Evolutionary conservation across 1,139 yeast species (phyloP), one percentile per base, ranked within the genome.

Genomic region (Blastobotrys aristatus): DNA sequence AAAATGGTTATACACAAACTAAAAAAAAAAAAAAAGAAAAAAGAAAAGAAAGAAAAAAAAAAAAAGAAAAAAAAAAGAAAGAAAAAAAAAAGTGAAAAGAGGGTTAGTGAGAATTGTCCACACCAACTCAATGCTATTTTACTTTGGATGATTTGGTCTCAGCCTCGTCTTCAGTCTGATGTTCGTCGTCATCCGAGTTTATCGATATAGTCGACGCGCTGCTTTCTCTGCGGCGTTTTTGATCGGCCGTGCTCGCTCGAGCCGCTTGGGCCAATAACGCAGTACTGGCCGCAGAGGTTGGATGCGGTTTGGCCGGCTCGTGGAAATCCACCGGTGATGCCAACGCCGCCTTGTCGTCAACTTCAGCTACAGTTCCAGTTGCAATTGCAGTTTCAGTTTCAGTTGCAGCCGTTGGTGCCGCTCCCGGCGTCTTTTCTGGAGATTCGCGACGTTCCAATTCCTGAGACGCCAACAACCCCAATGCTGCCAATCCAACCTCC

Each of bases 401-500:
- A 10, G 27, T 27, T 27, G 14, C 35, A n/a, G 17, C 6, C 6
- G 33, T 13, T 6, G 36, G 30, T 48, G 20, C 52, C 49, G 43
- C 55, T 42, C 40, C 22, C 20, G 5, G 10, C 37, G 7, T 8
- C 24, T n/a, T 20, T 5, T 13, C 14, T 7, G 32, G 42, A 11
- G 18, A 5, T 13, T 38, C 7, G 7, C 31, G 59, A 35, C 56
- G 57, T 30, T 27, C 22, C 35, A 65, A 54, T 3, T 62, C 69
- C 52, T 66, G 69, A 50, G 61, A 58, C n/a, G 69, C 69, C 43
- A 65, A 56, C 50, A 65, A 50, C 29, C 66, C 69, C 30, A 65
- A 57, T 1, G 68, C 63, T 22, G 61, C 64, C 39, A 65, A 45
- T 4, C 55, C 56, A 45, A 40, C 46, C 37, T 50, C 54, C 14